Percentiles rank a stretch among this genome's conserved stretches.
phyloP scores from a whole-genome alignment of 2,329 filamentous ascomycete species.

The Boeremia lycopersici region DNA sequence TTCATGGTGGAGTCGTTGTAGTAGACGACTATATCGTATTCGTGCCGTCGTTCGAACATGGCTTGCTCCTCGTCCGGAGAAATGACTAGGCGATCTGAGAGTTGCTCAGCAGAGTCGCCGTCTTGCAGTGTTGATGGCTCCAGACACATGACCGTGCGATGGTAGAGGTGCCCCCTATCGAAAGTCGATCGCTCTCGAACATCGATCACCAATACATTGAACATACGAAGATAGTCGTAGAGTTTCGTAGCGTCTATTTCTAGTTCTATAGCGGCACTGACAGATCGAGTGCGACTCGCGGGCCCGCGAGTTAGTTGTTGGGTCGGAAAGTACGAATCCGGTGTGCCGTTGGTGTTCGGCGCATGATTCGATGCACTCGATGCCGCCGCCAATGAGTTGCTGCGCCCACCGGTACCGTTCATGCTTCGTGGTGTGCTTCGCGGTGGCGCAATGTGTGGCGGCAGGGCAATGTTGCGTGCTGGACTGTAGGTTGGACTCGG shows the following conservation, averaged over 20 bases:
- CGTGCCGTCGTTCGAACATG: slow-evolving; percentile 73
- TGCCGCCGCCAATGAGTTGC: slow-evolving; percentile 57
- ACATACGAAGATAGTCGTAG: slow-evolving; percentile 70
- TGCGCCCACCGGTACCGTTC: slow-evolving; percentile 61
- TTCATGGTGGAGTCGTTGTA: slow-evolving; percentile 76
- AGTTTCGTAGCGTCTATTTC: slow-evolving; percentile 74
- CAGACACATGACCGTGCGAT: slow-evolving; percentile 83
- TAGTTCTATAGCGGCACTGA: slow-evolving; percentile 61
- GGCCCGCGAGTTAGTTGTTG: slow-evolving; percentile 24
- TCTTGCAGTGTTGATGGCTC: slow-evolving; percentile 79
- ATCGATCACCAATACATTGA: slow-evolving; percentile 80
- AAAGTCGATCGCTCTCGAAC: slow-evolving; percentile 80
- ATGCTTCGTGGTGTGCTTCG: slow-evolving; percentile 68
- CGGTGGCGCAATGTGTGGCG: slow-evolving; percentile 68
- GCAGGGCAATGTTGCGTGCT: slow-evolving; percentile 72
- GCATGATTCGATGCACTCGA: slow-evolving; percentile 47
- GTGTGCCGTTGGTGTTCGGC: slow-evolving; percentile 42
- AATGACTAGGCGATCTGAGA: slow-evolving; percentile 72
- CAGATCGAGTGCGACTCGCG: slow-evolving; percentile 45
- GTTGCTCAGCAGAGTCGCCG: slow-evolving; percentile 67
- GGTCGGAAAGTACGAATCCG: slow-evolving; percentile 52
- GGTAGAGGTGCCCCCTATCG: slow-evolving; percentile 87
- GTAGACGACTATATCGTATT: slow-evolving; percentile 87
- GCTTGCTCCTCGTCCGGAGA: slow-evolving; percentile 75
- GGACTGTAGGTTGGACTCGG: slow-evolving; percentile 80